Base-by-base conservation (phyloP, 768 basidiomycete species). In the Leccinum boreale region DNA sequence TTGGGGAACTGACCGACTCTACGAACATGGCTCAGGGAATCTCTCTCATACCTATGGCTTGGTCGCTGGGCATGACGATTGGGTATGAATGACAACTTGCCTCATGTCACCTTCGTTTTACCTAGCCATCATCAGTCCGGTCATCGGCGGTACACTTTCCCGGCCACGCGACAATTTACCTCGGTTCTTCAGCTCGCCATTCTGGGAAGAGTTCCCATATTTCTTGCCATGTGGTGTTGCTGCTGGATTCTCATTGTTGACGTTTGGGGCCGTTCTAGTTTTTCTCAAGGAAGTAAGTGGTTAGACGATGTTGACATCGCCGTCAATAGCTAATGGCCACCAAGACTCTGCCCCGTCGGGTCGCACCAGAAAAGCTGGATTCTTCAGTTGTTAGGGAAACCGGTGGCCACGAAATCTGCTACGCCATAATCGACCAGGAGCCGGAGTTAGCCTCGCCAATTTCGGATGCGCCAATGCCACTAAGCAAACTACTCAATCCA, bases 1-100 rank as follows among this genome's bases (percentile, higher is more conserved):
- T 89, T 73, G 86, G 79, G 0, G 86, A 88, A 56, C 67, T 88
- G 31, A 86, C 86, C 0, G 86, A 87, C 63, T 71, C 79, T 1
- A 81, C 82, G 1, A 88, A 88, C 63, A 75, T 79, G 45, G 76
- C 80, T 8, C 70, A 74, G 36, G 79, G 69, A 0, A 72, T 76
- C 19, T 64, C 35, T 12, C 35, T 73, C 17, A 52, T 79, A 24
- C 71, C 75, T 3, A 60, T 78, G 0, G 61, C 70, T n/a, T 78
- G 68, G 74, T 69, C 69, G 2, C 28, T 71, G 8, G 74, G 74
- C 3, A 62, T 57, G 50, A 70, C 75, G 5, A 52, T 76, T 5
- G 75, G 74, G 76, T 77, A 44, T 48, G 73, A 51, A 11, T 23
- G 23, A 31, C 24, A 1, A 1, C 9, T 26, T 4, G 8, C 1